Evolutionary conservation across 176 grass and related monocot species (phyloP).

Genomic region (Guadua angustifolia): DNA sequence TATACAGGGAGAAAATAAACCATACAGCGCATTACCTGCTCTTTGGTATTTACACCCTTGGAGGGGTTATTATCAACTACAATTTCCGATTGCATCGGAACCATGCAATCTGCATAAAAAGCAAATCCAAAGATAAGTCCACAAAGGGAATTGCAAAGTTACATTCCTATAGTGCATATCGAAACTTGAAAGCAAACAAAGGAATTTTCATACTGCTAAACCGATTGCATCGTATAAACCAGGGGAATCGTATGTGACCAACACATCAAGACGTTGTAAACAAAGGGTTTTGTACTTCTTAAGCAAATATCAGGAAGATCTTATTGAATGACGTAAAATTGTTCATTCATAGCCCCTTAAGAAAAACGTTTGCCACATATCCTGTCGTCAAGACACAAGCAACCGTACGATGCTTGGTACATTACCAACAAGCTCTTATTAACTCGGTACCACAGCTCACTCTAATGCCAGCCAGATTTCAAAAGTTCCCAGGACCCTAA

Average conservation of each 20-base stretch:
- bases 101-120: constrained; percentile 44
- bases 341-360: not conserved
- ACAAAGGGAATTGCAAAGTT: not conserved
- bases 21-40: constrained; percentile 50
- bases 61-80: constrained; percentile 61
- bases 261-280: not conserved
- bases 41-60: constrained; percentile 43
- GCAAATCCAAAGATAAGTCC: not conserved
- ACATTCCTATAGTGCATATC: not conserved
- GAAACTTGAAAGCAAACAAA: not conserved
- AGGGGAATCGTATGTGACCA: not conserved
- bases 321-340: not conserved
- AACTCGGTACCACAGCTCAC: not conserved
- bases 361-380: not conserved
- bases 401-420: not conserved
- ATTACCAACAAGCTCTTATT: constrained; percentile 2
- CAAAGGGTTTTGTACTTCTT: not conserved
- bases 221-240: not conserved
- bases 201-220: not conserved
- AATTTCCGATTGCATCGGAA: constrained; percentile 43
- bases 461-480: not conserved
- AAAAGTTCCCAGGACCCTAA: not conserved
- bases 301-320: not conserved
- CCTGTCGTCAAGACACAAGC: not conserved
- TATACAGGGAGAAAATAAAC: not conserved